phyloP scores from a whole-genome alignment of 2,329 filamentous ascomycete species.

The Graphilbum ipis-grandicollis region DNA sequence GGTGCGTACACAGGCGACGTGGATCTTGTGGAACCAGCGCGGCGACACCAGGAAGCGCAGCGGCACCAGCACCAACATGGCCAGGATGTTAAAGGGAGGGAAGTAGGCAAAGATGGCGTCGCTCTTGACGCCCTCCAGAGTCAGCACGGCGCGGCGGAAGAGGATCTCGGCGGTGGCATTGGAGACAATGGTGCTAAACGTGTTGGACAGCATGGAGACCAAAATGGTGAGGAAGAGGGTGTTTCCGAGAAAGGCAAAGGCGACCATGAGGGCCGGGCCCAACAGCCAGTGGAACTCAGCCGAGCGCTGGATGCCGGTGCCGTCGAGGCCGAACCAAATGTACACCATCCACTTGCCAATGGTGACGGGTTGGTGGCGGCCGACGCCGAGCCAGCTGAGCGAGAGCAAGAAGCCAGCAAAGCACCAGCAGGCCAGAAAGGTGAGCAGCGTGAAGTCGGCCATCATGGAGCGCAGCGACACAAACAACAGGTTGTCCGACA shows the following conservation, averaged over 20 bases:
- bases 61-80: conserved; percentile 55
- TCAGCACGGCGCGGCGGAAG: conserved; percentile 64
- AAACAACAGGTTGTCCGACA: conserved; percentile 74
- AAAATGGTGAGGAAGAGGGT: conserved; percentile 79
- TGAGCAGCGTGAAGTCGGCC: conserved; percentile 66
- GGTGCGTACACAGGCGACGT: conserved; percentile 56
- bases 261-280: conserved; percentile 63
- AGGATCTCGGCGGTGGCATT: conserved; percentile 74
- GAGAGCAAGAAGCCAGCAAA: conserved; percentile 69
- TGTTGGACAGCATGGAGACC: conserved; percentile 74
- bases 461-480: conserved; percentile 72
- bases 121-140: conserved; percentile 70
- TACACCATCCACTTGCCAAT: conserved; percentile 86
- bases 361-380: conserved; percentile 42
- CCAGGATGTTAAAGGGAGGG: conserved; percentile 69
- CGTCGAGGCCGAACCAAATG: conserved; percentile 83
- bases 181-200: conserved; percentile 59
- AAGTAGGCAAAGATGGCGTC: conserved; percentile 72
- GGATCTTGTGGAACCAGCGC: conserved; percentile 82
- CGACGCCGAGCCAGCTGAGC: conserved; percentile 60
- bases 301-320: conserved; percentile 41
- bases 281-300: conserved; percentile 63
- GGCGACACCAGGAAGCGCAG: conserved; percentile 63
- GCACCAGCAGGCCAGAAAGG: conserved; percentile 61
- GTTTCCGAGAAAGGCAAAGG: conserved; percentile 74